Conservation (phyloP, 2,329 filamentous ascomycete genomes). For the Myotisia sp. region DNA sequence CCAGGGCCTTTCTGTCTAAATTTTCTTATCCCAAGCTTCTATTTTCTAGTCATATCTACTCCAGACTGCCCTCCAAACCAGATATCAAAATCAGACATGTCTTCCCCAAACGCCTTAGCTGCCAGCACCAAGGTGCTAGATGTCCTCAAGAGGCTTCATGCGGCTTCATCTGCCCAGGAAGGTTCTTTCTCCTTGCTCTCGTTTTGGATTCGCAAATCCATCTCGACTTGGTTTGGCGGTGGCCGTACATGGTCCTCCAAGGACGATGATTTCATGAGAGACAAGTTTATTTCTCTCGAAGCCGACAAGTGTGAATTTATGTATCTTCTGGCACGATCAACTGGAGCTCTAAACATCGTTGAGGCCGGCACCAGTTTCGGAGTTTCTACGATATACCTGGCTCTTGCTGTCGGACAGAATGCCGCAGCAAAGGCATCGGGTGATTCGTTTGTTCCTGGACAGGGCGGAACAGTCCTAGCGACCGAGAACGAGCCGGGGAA, state of each 20-base stretch:
- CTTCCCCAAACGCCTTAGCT: slow-evolving; percentile 7
- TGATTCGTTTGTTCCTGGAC: slow-evolving; percentile 11
- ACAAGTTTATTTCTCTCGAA: slow-evolving; percentile 48
- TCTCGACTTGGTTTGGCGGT: slow-evolving; percentile 9
- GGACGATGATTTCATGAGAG: slow-evolving; percentile 32
- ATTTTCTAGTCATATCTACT: too few relatives aligned
- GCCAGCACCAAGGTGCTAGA: slow-evolving; percentile 13
- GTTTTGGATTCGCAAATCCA: slow-evolving; percentile 12
- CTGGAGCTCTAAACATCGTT: slow-evolving; percentile 38
- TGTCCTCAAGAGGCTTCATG: slow-evolving; percentile 22
- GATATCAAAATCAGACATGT: slow-evolving; percentile 5
- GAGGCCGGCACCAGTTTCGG: slow-evolving; percentile 50
- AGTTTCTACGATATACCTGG: slow-evolving; percentile 49
- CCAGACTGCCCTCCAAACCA: neutral
- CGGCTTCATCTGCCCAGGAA: slow-evolving; percentile 22
- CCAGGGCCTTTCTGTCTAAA: too few relatives aligned
- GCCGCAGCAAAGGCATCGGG: slow-evolving; percentile 13
- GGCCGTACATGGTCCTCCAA: slow-evolving; percentile 7
- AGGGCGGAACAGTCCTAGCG: slow-evolving; percentile 38
- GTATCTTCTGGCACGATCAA: slow-evolving; percentile 40
- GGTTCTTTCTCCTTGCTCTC: slow-evolving; percentile 15
- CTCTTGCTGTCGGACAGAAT: slow-evolving; percentile 42
- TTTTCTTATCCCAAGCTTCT: too few relatives aligned
- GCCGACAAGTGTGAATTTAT: slow-evolving; percentile 44
- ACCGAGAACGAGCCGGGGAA: slow-evolving; percentile 47